Percentiles rank a stretch among this genome's conserved stretches.
Conservation (phyloP, 164 flowering plant species). For the Aristolochia fimbriata region DNA sequence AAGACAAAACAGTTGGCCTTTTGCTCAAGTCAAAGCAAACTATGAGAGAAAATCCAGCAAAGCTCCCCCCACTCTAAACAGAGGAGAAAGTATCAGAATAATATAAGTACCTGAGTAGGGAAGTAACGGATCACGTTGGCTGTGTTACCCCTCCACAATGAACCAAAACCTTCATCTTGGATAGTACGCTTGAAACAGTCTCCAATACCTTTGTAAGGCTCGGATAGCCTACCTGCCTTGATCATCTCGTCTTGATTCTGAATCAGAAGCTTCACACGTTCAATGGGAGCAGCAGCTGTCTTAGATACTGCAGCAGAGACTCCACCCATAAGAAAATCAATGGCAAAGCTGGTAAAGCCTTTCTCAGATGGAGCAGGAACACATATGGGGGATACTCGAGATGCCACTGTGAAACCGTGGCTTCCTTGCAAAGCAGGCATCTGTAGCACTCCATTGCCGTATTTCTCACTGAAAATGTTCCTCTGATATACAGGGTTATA, state of each 20-base stretch:
- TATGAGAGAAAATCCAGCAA: too few relatives aligned
- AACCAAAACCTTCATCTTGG: slow-evolving; percentile 48
- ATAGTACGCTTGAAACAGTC: slow-evolving; percentile 69
- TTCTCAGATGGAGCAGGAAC: slow-evolving; percentile 68
- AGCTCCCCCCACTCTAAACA: too few relatives aligned
- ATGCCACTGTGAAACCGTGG: slow-evolving; percentile 20
- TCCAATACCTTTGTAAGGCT: slow-evolving; percentile 81
- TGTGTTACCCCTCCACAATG: slow-evolving; percentile 87
- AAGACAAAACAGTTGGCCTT: too few relatives aligned
- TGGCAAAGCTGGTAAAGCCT: slow-evolving; percentile 44
- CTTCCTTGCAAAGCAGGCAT: slow-evolving; percentile 19
- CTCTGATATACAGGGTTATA: slow-evolving; percentile 31
- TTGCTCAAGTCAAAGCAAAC: too few relatives aligned
- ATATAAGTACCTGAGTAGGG: slow-evolving; percentile 65
- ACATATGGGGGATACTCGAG: slow-evolving; percentile 39
- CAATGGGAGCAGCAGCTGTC: slow-evolving; percentile 85
- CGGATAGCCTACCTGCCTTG: slow-evolving; percentile 66
- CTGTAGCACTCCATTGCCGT: slow-evolving; percentile 46
- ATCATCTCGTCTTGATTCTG: slow-evolving; percentile 89
- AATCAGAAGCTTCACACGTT: slow-evolving; percentile 83
- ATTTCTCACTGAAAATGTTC: slow-evolving; percentile 26
- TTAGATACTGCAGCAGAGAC: slow-evolving; percentile 90
- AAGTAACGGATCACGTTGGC: slow-evolving; percentile 86
- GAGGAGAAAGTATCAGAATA: too few relatives aligned
- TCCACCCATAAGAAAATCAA: slow-evolving; percentile 82